Conservation (phyloP, 257 asterid genomes). For the Plantago major region DNA sequence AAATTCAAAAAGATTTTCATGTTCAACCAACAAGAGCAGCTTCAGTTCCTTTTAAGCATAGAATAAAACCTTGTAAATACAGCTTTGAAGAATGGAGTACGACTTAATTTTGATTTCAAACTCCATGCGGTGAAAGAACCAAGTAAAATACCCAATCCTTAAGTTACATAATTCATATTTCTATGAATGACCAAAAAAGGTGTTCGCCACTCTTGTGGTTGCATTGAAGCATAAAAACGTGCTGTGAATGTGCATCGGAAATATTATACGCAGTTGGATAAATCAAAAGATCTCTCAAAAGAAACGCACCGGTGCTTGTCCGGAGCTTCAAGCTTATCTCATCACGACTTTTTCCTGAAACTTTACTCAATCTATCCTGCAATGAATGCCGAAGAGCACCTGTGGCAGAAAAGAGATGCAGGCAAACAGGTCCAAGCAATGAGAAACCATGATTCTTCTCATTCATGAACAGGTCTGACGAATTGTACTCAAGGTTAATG, state of each 20-base stretch:
- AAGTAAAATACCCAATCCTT: not conserved
- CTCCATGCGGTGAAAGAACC: conserved; percentile 10
- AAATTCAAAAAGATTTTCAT: conserved; percentile 3
- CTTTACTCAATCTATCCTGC: conserved; percentile 57
- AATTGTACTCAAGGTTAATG: conserved; percentile 20
- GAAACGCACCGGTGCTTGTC: conserved; percentile 45
- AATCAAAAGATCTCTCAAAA: not conserved
- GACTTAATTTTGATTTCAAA: conserved; percentile 5
- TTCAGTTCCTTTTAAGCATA: not conserved
- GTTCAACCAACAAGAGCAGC: not conserved
- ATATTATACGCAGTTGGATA: conserved; percentile 7
- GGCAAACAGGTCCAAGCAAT: conserved; percentile 16
- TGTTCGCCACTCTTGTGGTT: not conserved
- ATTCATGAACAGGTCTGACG: conserved; percentile 15
- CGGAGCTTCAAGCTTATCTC: conserved; percentile 58
- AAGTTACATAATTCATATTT: not conserved
- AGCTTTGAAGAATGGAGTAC: conserved; percentile 3
- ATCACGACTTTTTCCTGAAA: conserved; percentile 59
- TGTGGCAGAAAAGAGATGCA: conserved; percentile 29
- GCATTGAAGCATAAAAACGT: no score
- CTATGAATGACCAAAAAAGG: not conserved
- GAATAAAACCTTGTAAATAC: conserved; percentile 1
- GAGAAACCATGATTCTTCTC: conserved; percentile 17
- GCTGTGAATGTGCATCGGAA: conserved; percentile 6
- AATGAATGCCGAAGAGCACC: conserved; percentile 65